phyloP scores from a whole-genome alignment of 768 basidiomycete species.

The Calocybe cyanea region DNA sequence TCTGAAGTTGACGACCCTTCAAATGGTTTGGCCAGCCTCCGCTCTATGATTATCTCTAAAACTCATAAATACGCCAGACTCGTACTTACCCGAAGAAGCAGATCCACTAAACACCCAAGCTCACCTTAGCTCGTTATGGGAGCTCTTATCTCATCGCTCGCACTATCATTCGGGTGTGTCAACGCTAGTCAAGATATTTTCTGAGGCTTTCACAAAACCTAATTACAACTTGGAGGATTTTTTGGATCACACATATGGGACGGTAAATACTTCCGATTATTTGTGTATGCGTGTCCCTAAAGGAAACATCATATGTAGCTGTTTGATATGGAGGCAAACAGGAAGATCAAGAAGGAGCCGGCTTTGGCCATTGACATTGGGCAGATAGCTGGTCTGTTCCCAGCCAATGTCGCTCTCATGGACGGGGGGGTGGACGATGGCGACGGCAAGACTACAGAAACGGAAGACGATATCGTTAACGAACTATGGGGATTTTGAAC shows the following conservation, averaged over 20 bases:
- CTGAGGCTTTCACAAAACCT: conserved; percentile 92
- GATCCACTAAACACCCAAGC: conserved; percentile 80
- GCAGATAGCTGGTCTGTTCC: conserved; percentile 6
- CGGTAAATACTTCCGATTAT: conserved; percentile 42
- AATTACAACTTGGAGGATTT: conserved; percentile 92
- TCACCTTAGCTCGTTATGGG: conserved; percentile 89
- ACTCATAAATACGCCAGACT: conserved; percentile 35
- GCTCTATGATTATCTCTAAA: background rate
- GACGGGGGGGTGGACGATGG: background rate
- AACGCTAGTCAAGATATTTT: conserved; percentile 82
- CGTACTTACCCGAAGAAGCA: conserved; percentile 60
- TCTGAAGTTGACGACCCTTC: conserved; percentile 31
- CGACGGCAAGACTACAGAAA: background rate
- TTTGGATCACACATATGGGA: conserved; percentile 87
- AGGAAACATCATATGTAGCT: conserved; percentile 46
- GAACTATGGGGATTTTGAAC: too few species aligned
- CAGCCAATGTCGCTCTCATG: too few species aligned
- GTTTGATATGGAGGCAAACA: conserved; percentile 77
- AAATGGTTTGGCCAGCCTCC: conserved; percentile 25
- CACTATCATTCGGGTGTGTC: conserved; percentile 90
- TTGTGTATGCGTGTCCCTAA: background rate
- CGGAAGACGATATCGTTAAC: too few species aligned
- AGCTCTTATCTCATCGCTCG: conserved; percentile 69
- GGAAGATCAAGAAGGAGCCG: conserved; percentile 80
- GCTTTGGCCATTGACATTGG: conserved; percentile 45